Conservation (phyloP, 2,329 filamentous ascomycete genomes). For the Pleomassaria siparia region DNA sequence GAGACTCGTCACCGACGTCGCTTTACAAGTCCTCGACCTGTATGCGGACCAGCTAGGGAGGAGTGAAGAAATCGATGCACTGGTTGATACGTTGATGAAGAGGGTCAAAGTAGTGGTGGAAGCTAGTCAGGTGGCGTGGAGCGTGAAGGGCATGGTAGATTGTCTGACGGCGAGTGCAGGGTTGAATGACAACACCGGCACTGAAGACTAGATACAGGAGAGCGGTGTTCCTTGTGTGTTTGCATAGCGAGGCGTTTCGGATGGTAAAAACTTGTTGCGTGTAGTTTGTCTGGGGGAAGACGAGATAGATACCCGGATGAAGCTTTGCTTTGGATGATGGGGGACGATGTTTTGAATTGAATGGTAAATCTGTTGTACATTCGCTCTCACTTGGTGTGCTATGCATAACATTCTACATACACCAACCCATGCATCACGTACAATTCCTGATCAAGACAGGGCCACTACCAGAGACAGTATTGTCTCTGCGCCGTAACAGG, state of each 20-base stretch:
- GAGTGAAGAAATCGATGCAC: constrained; percentile 69
- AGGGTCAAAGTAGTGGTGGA: constrained; percentile 78
- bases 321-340: constrained; percentile 26
- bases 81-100: constrained; percentile 68
- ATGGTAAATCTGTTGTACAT: constrained; percentile 13
- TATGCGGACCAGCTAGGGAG: constrained; percentile 79
- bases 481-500: constrained; percentile 81
- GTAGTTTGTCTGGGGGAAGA: neutral
- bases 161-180: constrained; percentile 62
- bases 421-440: constrained; percentile 1
- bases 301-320: constrained; percentile 13
- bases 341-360: neutral
- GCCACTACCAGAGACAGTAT: constrained; percentile 81
- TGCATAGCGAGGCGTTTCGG: constrained; percentile 44
- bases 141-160: constrained; percentile 86
- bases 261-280: constrained; percentile 7
- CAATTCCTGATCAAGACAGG: neutral
- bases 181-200: constrained; percentile 7
- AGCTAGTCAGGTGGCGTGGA: constrained; percentile 77
- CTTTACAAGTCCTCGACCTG: constrained; percentile 79
- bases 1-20: constrained; percentile 78
- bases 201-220: constrained; percentile 4
- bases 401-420: constrained; percentile 4
- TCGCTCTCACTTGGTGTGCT: too few relatives aligned
- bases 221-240: constrained; percentile 10